A percentile compares a stretch with the other conserved stretches of the same genome.
Conservation (phyloP, 2,329 filamentous ascomycete genomes). For the Neocucurbitaria cava region DNA sequence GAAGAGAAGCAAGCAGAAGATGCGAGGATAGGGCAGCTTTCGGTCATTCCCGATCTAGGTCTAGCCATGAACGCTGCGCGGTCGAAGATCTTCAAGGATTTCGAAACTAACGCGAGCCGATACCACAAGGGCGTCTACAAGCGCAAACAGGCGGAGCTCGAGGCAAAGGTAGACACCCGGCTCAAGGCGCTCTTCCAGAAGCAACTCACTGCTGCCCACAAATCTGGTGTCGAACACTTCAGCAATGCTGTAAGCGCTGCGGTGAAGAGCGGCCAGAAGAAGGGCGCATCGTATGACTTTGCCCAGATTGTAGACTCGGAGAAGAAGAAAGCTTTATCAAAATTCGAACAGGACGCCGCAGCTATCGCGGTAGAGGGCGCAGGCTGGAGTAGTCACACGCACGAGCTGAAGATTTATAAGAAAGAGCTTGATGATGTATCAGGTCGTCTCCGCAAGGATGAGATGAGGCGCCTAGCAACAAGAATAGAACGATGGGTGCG, state of each 20-base stretch:
- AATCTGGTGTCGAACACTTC: slow-evolving; percentile 82
- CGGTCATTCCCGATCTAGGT: slow-evolving; percentile 78
- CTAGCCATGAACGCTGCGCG: slow-evolving; percentile 74
- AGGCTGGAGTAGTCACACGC: slow-evolving; percentile 84
- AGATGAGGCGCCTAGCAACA: slow-evolving; percentile 91
- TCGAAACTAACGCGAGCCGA: slow-evolving; percentile 87
- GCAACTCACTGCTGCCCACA: slow-evolving; percentile 89
- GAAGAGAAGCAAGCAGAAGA: slow-evolving; percentile 85
- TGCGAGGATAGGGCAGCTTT: slow-evolving; percentile 72
- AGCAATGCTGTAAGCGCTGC: slow-evolving; percentile 84
- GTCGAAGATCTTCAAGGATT: slow-evolving; percentile 76
- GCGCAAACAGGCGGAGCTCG: slow-evolving; percentile 83
- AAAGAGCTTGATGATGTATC: slow-evolving; percentile 93
- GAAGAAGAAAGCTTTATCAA: slow-evolving; percentile 75
- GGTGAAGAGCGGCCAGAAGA: slow-evolving; percentile 92
- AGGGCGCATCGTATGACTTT: slow-evolving; percentile 90
- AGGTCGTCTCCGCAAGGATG: slow-evolving; percentile 83
- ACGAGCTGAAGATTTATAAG: slow-evolving; percentile 80
- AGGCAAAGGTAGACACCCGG: slow-evolving; percentile 84
- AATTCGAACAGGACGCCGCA: slow-evolving; percentile 78
- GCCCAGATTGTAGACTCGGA: slow-evolving; percentile 88
- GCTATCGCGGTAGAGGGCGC: slow-evolving; percentile 79
- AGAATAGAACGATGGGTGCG: slow-evolving; percentile 94
- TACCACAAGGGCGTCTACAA: slow-evolving; percentile 97
- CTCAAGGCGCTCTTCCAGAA: slow-evolving; percentile 87